Base-by-base conservation (phyloP, 148 eudicot species). In the Rhododendron griersonianum region DNA sequence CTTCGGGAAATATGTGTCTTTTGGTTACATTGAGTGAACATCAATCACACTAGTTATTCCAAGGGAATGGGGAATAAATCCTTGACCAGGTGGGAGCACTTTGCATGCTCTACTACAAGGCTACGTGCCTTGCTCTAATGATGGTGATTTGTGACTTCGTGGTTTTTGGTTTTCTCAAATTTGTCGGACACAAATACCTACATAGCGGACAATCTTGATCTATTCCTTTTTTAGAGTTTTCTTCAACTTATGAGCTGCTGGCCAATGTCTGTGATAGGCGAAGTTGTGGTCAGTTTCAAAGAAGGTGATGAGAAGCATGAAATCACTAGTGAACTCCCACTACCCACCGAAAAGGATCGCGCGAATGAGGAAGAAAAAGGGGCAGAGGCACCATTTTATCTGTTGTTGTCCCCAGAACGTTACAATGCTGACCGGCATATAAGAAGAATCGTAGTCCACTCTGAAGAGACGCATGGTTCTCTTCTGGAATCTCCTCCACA, bases 401-500 rank as follows among this genome's bases (percentile, higher is more conserved):
- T 77, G 14, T 33, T 59, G 44, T 44, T 77, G 37, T 21, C 87
- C 15, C 87, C 85, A 50, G 87, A 86, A 10, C 15, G 39, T 55
- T 23, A 84, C 73, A 35, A 61, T 65, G 21, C 44, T 57, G 84
- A 82, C 41, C 35, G 48, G 28, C 90, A 67, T 55, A n/a, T 37
- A 67, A 85, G 85, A 78, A 87, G 85, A 78, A 75, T 76, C 15
- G 8, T 73, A 67, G 25, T 19, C n/a, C 59, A 86, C 23, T 33
- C 82, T 9, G 85, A 55, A 78, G 87, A 87, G 67, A 73, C 13
- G n/a, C 82, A 39, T 87, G 53, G 83, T 30, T 75, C 39, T 63
- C 83, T 89, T 78, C 77, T 76, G 57, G 83, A 85, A 47, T 39
- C 30, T 85, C 87, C 84, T 77, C 80, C 51, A 76, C 83, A 63